Evolutionary conservation across 768 basidiomycete genomes (phyloP).

Genomic region (Candolleomyces aberdarensis): DNA sequence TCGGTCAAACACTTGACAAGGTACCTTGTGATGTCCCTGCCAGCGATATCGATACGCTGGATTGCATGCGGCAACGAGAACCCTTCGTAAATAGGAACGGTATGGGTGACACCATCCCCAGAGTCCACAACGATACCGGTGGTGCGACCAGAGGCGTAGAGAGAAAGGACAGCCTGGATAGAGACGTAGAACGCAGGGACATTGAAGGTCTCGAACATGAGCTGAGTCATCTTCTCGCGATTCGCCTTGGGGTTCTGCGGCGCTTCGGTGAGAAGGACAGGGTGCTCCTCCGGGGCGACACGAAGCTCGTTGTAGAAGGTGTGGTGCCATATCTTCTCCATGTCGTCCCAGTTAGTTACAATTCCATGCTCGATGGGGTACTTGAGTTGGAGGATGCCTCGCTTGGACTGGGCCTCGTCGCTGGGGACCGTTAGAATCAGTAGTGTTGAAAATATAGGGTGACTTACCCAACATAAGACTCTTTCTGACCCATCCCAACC

Average conservation of each 20-base stretch:
- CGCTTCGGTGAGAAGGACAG: slow-evolving; percentile 79
- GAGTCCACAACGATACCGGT: slow-evolving; percentile 89
- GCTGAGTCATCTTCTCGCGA: slow-evolving; percentile 87
- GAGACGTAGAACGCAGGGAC: slow-evolving; percentile 85
- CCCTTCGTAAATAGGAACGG: slow-evolving; percentile 89
- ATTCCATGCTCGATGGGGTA: slow-evolving; percentile 93
- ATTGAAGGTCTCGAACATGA: slow-evolving; percentile 93
- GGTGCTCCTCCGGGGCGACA: slow-evolving; percentile 85
- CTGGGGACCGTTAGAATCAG: slow-evolving; percentile 13
- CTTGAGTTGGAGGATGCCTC: slow-evolving; percentile 90
- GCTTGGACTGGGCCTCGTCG: slow-evolving; percentile 46
- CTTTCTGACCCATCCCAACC: slow-evolving; percentile 92
- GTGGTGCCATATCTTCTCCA: slow-evolving; percentile 97
- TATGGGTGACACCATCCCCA: slow-evolving; percentile 89
- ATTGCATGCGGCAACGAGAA: slow-evolving; percentile 87
- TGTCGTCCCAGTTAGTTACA: slow-evolving; percentile 95
- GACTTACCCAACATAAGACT: slow-evolving; percentile 81
- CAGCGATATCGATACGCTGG: slow-evolving; percentile 80
- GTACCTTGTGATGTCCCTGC: slow-evolving; percentile 79
- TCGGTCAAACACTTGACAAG: slow-evolving; percentile 76
- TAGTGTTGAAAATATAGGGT: not conserved
- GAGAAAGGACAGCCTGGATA: slow-evolving; percentile 79
- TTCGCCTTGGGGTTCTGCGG: slow-evolving; percentile 86
- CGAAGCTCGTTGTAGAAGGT: slow-evolving; percentile 90
- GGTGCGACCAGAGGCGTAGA: slow-evolving; percentile 87